Evolutionary conservation across 345 rosid species (phyloP).

Genomic region (Lepidium sativum): DNA sequence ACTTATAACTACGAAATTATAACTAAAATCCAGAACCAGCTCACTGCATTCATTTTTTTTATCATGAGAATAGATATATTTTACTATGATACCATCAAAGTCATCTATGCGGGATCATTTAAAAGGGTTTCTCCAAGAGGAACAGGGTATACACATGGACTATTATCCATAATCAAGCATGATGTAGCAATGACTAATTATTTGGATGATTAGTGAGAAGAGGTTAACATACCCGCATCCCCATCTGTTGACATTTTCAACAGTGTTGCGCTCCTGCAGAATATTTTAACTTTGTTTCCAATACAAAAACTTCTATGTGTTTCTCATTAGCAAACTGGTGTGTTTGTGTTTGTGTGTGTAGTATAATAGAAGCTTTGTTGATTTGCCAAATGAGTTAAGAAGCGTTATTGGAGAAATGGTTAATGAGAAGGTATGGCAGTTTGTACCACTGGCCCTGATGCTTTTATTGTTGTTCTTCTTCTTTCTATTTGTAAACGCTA

Average conservation of each 20-base stretch:
- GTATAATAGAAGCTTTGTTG: constrained; percentile 18
- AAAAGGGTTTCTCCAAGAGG: background rate
- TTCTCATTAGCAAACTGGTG: background rate
- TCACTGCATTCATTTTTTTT: background rate
- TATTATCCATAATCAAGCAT: background rate
- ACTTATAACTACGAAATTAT: constrained; percentile 7
- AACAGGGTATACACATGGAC: background rate
- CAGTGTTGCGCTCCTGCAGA: constrained; percentile 77
- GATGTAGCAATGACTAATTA: background rate
- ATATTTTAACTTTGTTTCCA: background rate
- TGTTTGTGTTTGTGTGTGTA: background rate
- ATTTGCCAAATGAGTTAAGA: constrained; percentile 40
- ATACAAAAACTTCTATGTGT: background rate
- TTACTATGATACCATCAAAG: background rate
- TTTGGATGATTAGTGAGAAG: background rate
- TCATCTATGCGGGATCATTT: background rate
- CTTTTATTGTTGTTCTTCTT: constrained; percentile 33
- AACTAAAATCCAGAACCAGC: background rate
- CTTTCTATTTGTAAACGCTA: constrained; percentile 49
- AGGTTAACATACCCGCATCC: constrained; percentile 69
- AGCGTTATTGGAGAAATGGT: constrained; percentile 28
- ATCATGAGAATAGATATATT: background rate
- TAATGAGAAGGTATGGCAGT: constrained; percentile 34
- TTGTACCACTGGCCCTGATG: constrained; percentile 27
- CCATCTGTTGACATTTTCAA: constrained; percentile 95